These are phyloP conservation scores for Echinosophora koreensis DNA, from an alignment of 306 rosid species.

Conservation along the genomic window DNA sequence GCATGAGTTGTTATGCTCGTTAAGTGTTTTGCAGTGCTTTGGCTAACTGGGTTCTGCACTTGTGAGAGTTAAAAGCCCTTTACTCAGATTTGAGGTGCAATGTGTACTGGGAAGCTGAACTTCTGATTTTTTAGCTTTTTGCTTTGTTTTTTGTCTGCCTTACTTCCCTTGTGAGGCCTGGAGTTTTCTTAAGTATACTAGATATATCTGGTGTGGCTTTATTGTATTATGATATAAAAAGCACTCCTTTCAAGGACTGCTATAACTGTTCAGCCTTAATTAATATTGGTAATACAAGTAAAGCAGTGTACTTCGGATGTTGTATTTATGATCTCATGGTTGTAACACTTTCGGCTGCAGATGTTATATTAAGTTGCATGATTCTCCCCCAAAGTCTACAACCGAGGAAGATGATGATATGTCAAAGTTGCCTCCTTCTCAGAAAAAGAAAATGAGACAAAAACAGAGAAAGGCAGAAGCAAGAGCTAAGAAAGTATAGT, in stretches of 20 bases:
- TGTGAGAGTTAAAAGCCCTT: slow-evolving; percentile 17
- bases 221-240: slow-evolving; percentile 18
- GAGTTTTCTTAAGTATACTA: slow-evolving; percentile 7
- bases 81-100: slow-evolving; percentile 16
- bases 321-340: slow-evolving; percentile 38
- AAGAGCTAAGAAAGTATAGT: slow-evolving; percentile 85
- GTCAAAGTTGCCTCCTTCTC: slow-evolving; percentile 92
- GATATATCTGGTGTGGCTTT: slow-evolving; percentile 18
- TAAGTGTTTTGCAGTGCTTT: slow-evolving; percentile 29
- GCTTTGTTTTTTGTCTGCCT: slow-evolving; percentile 8
- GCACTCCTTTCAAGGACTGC: slow-evolving; percentile 2
- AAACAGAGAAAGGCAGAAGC: slow-evolving; percentile 97
- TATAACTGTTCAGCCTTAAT: not conserved
- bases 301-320: slow-evolving; percentile 18
- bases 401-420: slow-evolving; percentile 81
- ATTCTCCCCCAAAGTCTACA: slow-evolving; percentile 82
- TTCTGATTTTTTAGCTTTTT: slow-evolving; percentile 5
- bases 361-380: slow-evolving; percentile 89
- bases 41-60: slow-evolving; percentile 15
- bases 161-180: not conserved
- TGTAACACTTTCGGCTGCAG: slow-evolving; percentile 60
- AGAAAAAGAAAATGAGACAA: slow-evolving; percentile 97
- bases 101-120: slow-evolving; percentile 8
- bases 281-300: slow-evolving; percentile 1
- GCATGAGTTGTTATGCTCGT: slow-evolving; percentile 34